Base-by-base conservation (phyloP, 1,139 yeast species). In the Kodamaea ohmeri region DNA sequence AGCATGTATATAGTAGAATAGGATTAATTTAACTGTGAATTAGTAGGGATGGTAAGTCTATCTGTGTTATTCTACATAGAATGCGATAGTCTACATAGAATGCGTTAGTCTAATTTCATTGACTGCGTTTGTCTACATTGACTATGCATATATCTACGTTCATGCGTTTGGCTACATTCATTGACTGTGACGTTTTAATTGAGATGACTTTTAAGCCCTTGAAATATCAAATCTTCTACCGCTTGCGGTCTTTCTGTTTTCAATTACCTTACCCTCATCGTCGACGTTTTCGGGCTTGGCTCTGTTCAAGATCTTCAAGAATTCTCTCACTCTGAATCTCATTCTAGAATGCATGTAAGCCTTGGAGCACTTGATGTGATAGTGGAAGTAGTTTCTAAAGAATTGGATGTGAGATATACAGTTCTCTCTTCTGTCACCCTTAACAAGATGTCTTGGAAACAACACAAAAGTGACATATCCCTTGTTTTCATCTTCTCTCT, bases 291-390 rank as follows among this genome's bases (percentile, higher is more conserved):
- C 99, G 18, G 97, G 95, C 65, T 90, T 89, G 31, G 98, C 98
- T 58, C 99, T 78, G 71, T 94, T 92, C 67, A 92, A 79, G 33
- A 94, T 92, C 73, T 92, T 92, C 58, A 90, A 78, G 69, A 90
- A 92, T 55, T 94, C 95, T 51, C 84, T 81, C 29, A 92, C 97
- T 53, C 98, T 78, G 65, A 73, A 87, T 65, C 99, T 80, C 98
- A 92, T 92, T 73, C 99, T 81, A 41, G 96, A 88, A 65, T 92
- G 99, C 85, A 92, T 83, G 68, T 87, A 94, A 28, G 98, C 97
- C 73, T 92, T 92, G 45, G 96, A 89, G 62, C 97, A 90, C 67
- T 92, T 92, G 69, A 92, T 92, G 61, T 92, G 99, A 66, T 90
- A 92, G 63, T 92, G 98, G 83, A 92, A 90, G 65, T 90, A 92